phyloP scores from a whole-genome alignment of 345 rosid species.

The Turnera subulata region DNA sequence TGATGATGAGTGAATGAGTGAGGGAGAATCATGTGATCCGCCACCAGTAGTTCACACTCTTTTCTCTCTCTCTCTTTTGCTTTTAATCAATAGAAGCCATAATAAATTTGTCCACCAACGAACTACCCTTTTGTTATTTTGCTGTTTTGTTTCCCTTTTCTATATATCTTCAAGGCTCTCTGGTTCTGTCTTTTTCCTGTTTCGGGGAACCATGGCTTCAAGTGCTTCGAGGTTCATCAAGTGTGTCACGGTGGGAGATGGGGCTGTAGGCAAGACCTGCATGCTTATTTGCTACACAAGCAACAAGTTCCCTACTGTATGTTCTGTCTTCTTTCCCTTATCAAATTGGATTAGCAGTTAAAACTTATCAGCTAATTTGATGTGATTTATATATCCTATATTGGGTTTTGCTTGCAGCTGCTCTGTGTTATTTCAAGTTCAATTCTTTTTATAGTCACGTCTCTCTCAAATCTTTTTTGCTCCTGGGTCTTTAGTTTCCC shows the following conservation, averaged over 20 bases:
- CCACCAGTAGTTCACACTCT: conserved; percentile 30
- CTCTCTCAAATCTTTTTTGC: neutral
- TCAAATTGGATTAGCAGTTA: too few relatives aligned
- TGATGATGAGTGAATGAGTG: conserved; percentile 25
- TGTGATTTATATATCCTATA: too few relatives aligned
- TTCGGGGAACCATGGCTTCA: conserved; percentile 46
- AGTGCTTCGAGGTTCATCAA: conserved; percentile 72
- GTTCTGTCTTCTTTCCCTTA: conserved; percentile 13
- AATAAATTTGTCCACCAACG: too few relatives aligned
- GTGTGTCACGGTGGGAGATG: conserved; percentile 85
- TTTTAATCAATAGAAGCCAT: neutral
- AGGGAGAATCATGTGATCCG: conserved; percentile 64
- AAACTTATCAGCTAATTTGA: too few relatives aligned
- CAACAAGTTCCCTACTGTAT: conserved; percentile 82
- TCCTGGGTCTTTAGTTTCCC: neutral
- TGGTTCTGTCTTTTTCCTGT: conserved; percentile 8
- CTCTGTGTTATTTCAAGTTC: conserved; percentile 12
- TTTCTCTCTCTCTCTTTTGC: neutral
- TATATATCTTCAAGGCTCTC: neutral
- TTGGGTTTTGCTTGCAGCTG: conserved; percentile 13
- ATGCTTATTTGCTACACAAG: conserved; percentile 85
- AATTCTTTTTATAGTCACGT: conserved; percentile 8
- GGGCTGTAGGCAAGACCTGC: conserved; percentile 86
- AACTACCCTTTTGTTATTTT: neutral
- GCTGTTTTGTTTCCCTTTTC: conserved; percentile 2